These are phyloP conservation scores for Miscanthus lutarioriparius DNA, from an alignment of 176 grass and related monocot species.

Conservation along the genomic window DNA sequence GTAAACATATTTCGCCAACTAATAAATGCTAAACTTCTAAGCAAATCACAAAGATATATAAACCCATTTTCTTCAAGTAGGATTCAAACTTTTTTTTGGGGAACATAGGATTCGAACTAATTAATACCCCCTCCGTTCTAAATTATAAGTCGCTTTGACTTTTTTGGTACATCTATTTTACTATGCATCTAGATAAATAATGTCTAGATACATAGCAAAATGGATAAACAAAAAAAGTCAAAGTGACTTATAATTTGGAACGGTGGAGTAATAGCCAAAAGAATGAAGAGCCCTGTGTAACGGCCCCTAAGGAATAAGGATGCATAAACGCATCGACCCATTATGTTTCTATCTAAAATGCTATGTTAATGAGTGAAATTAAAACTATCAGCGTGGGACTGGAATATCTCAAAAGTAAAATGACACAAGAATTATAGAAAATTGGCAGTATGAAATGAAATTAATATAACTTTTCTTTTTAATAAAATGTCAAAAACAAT, in stretches of 20 bases:
- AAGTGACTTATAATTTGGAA: no score
- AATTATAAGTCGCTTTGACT: no score
- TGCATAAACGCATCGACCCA: background rate
- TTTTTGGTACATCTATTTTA: no score
- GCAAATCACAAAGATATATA: background rate
- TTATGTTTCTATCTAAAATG: background rate
- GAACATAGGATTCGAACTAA: no score
- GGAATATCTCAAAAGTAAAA: background rate
- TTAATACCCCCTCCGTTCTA: no score
- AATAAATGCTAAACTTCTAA: background rate
- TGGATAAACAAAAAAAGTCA: no score
- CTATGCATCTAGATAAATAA: no score
- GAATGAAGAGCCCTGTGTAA: background rate
- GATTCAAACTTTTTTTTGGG: no score
- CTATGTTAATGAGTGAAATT: background rate
- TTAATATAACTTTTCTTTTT: background rate
- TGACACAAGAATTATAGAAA: background rate
- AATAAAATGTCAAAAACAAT: background rate
- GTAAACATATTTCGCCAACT: background rate
- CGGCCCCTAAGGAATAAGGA: background rate
- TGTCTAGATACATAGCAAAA: no score
- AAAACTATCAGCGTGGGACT: background rate
- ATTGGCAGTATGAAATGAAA: background rate
- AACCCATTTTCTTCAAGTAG: no score
- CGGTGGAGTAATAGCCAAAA: no score